Conservation (phyloP, 164 flowering plant genomes). For the Vitis labrusca region DNA sequence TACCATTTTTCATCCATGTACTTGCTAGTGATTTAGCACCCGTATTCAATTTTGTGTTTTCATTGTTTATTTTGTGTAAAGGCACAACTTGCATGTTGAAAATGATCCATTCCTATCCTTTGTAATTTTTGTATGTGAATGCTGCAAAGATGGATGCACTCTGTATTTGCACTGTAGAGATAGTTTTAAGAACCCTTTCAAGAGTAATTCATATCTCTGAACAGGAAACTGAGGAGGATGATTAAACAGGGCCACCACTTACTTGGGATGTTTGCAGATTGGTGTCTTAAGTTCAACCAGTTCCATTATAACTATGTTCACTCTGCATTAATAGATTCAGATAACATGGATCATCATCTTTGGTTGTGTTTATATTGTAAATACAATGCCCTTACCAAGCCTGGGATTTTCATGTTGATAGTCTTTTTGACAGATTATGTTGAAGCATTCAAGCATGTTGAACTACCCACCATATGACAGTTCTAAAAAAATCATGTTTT, state of each 20-base stretch:
- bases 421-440: no score
- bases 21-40: background rate
- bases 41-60: background rate
- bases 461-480: no score
- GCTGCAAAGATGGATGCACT: background rate
- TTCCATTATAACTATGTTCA: background rate
- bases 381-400: no score
- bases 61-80: no score
- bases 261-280: slow-evolving; percentile 1
- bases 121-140: background rate
- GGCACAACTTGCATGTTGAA: background rate
- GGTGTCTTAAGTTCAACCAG: background rate
- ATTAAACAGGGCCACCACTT: background rate
- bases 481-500: no score
- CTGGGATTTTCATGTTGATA: no score
- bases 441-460: no score
- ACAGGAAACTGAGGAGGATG: background rate
- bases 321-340: background rate
- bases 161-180: background rate
- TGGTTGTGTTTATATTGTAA: no score
- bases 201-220: background rate
- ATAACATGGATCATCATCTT: background rate
- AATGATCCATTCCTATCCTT: background rate
- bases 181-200: background rate
- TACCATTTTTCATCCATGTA: slow-evolving; percentile 12